phyloP scores from a whole-genome alignment of 441 rosid species.

The Populus hybrid region DNA sequence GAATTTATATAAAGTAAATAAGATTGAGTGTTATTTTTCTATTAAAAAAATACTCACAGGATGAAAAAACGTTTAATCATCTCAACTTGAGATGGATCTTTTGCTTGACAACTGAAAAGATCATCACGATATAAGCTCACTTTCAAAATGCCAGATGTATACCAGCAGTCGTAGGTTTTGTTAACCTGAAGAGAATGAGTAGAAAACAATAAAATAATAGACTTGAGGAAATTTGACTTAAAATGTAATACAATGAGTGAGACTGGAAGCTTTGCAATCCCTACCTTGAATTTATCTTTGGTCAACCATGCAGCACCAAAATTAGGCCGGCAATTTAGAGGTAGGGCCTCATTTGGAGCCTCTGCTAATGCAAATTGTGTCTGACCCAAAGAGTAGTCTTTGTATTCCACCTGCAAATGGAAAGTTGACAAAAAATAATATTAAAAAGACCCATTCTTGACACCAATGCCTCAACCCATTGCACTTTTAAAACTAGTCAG shows the following conservation, averaged over 20 bases:
- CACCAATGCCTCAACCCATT: not conserved
- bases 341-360: constrained; percentile 92
- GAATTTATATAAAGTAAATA: not conserved
- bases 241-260: not conserved
- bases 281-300: constrained; percentile 78
- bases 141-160: constrained; percentile 53
- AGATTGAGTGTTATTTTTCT: not conserved
- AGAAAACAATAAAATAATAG: constrained; percentile 1
- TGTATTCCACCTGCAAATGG: constrained; percentile 65
- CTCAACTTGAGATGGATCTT: constrained; percentile 56
- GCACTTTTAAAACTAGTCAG: not conserved
- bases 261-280: constrained; percentile 14
- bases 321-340: constrained; percentile 75
- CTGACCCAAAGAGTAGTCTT: constrained; percentile 63
- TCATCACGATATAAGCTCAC: constrained; percentile 67
- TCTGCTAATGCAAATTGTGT: constrained; percentile 61
- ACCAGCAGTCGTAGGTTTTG: constrained; percentile 92
- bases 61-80: constrained; percentile 44
- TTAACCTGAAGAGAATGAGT: constrained; percentile 51
- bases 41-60: constrained; percentile 48
- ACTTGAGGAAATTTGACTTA: not conserved
- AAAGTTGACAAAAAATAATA: constrained; percentile 4
- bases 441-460: not conserved
- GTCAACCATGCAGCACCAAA: constrained; percentile 70
- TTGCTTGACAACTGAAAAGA: constrained; percentile 65